Base-by-base conservation (phyloP, 2,329 filamentous ascomycete genomes). In the Trichoderma sp. region DNA sequence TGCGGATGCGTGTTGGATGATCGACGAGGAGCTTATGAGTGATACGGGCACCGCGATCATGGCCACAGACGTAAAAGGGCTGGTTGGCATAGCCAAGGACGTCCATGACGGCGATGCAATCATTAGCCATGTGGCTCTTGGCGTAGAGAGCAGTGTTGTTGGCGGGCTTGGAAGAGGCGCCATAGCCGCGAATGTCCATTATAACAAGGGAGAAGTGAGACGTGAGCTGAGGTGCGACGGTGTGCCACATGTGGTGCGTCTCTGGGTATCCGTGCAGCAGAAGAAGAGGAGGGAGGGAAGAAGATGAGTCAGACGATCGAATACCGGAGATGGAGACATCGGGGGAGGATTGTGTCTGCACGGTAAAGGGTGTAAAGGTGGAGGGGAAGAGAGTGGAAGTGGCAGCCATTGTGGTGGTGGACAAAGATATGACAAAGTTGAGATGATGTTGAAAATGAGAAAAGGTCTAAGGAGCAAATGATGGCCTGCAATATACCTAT, bases 21-120 rank as follows among this genome's bases (percentile, higher is more conserved):
- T 88, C 86, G 18, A 89, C 88, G 50, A 85, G 85, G 0, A 91
- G 82, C 75, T 88, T 88, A 77, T 91, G 89, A 0, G 88, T 84
- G 3, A 91, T 86, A 35, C 89, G 83, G 0, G 87, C 90, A 4
- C 90, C 89, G 53, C 89, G 87, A 79, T 91, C 90, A 78, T 91
- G 90, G 0, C 85, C 88, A 75, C 88, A 88, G 24, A 91, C 81
- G 77, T 82, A 87, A 79, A 88, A 89, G 0, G 59, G 38, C n/a
- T 80, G 76, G 0, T 77, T 73, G 1, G 35, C 50, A 77, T 84
- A 82, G 8, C 85, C 85, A 0, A 89, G 81, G 1, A 79, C 60
- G 18, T 83, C 78, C 88, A 90, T 89, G 18, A 88, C 85, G 16
- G 79, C 78, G 8, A 86, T 79, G 75, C 84, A 85, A 79, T 90